Evolutionary conservation across 2,329 filamentous ascomycete species (phyloP), one percentile per base, ranked within the genome.

Genomic region (Myriosclerotinia scirpicola): DNA sequence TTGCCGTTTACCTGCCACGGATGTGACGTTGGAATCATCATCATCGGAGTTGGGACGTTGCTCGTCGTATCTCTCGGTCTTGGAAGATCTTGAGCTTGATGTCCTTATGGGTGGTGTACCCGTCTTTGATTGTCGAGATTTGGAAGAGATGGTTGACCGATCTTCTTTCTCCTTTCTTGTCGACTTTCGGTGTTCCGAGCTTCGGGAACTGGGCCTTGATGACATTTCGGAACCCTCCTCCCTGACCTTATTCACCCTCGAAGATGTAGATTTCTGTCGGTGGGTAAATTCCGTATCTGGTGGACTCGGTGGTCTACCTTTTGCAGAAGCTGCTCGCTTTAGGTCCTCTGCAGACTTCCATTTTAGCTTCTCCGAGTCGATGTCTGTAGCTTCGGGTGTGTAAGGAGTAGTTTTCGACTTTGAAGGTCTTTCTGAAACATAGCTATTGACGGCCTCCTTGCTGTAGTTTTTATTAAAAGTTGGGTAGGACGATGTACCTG

Each of bases 381-480:
- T 73, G 74, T 92, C 90, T 30, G 90, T 92, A 30, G 89, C 83
- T 68, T 92, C 89, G 22, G 90, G 90, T 1, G 90, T 93, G 69
- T 86, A 82, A 68, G 82, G 78, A 40, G 38, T 8, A 46, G 69
- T 66, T 48, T 70, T 72, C 11, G 67, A 67, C 53, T 72, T 70
- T 38, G 69, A 56, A 26, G 73, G 69, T 14, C 62, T 50, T 46
- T 40, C 69, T 5, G 61, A 56, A 17, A 55, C 61, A 56, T 71
- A 62, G 75, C 86, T 88, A 70, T 86, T 83, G 64, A 97, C 86
- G 54, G 87, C 86, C 80, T 97, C 94, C 78, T 93, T 95, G 82
- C 92, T 96, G 78, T 96, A 92, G 15, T 90, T 90, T 79, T 96
- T 97, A 79, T 91, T 95, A 78, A 96, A 92, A 14, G 84, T 84